phyloP scores from a whole-genome alignment of 1,139 yeast genomes.

The Saccharomycopsis hybrid region DNA sequence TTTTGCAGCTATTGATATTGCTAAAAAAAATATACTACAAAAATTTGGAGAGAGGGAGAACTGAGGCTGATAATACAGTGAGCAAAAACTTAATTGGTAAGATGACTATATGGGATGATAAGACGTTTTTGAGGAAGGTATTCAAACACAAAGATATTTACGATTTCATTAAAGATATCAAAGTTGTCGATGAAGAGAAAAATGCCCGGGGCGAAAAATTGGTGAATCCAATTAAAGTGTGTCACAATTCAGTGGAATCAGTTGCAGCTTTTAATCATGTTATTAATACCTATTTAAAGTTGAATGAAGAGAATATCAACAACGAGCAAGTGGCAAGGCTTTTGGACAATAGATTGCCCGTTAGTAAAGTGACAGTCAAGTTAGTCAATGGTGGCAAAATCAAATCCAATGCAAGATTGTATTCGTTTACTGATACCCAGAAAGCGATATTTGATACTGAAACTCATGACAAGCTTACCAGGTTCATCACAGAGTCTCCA shows the following conservation, averaged over 20 bases:
- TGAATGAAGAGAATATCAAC: background rate
- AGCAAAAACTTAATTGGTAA: conserved; percentile 16
- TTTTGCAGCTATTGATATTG: conserved; percentile 37
- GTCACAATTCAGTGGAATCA: background rate
- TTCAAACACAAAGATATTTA: conserved; percentile 39
- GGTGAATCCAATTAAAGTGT: conserved; percentile 21
- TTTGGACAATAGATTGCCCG: conserved; percentile 8
- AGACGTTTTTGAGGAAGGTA: conserved; percentile 30
- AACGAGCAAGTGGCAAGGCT: background rate
- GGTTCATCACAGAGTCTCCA: conserved; percentile 27
- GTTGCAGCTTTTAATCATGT: conserved; percentile 1
- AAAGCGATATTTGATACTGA: conserved; percentile 23
- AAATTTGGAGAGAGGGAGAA: background rate
- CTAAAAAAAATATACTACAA: conserved; percentile 24
- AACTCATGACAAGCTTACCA: conserved; percentile 6
- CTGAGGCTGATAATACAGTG: conserved; percentile 8
- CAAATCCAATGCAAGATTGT: conserved; percentile 64
- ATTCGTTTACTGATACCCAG: conserved; percentile 36
- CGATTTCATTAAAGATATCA: conserved; percentile 29
- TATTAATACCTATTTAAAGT: background rate
- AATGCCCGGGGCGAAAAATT: conserved; percentile 16
- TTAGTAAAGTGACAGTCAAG: conserved; percentile 9
- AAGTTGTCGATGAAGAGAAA: conserved; percentile 21
- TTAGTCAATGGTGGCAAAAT: conserved; percentile 51
- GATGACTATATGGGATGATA: conserved; percentile 29